Percentiles rank a stretch among this genome's conserved stretches.
These are phyloP conservation scores for Saccharomycopsis sp. DNA, from an alignment of 805 yeast genomes.

Conservation along the genomic window DNA sequence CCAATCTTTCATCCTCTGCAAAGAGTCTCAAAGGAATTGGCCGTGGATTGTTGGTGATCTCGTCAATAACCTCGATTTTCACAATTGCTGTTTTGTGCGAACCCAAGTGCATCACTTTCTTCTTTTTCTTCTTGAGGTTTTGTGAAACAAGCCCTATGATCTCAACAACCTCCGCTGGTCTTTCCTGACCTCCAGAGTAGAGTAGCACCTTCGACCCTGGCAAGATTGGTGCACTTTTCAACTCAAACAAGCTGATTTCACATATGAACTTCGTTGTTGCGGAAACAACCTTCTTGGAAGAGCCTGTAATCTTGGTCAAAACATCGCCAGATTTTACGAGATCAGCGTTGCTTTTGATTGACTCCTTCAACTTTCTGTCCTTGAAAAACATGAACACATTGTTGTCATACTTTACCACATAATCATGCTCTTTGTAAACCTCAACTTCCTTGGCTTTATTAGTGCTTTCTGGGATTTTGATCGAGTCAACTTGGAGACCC, in stretches of 20 bases:
- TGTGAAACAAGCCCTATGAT: constrained; percentile 26
- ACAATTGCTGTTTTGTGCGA: constrained; percentile 54
- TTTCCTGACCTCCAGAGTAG: constrained; percentile 66
- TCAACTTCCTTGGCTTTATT: constrained; percentile 16
- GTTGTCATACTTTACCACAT: constrained; percentile 19
- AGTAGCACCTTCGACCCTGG: constrained; percentile 73
- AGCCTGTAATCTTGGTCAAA: constrained; percentile 32
- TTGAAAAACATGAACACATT: constrained; percentile 19
- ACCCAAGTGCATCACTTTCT: constrained; percentile 46
- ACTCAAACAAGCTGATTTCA: constrained; percentile 54
- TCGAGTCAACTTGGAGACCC: constrained; percentile 13
- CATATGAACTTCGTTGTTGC: constrained; percentile 44
- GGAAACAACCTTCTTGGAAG: constrained; percentile 33
- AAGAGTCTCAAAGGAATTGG: constrained; percentile 46
- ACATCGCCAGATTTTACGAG: constrained; percentile 61
- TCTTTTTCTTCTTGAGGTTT: constrained; percentile 28
- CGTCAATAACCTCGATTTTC: constrained; percentile 41
- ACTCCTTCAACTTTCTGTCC: constrained; percentile 17
- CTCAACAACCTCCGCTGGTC: constrained; percentile 57
- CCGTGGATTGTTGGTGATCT: constrained; percentile 23
- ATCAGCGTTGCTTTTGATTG: constrained; percentile 29
- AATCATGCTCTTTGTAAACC: constrained; percentile 9
- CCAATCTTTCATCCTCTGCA: constrained; percentile 41
- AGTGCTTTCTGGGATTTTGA: constrained; percentile 14
- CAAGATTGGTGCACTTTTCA: constrained; percentile 58